phyloP scores from a whole-genome alignment of 2,329 filamentous ascomycete genomes.

The Coniochaeta sp. region DNA sequence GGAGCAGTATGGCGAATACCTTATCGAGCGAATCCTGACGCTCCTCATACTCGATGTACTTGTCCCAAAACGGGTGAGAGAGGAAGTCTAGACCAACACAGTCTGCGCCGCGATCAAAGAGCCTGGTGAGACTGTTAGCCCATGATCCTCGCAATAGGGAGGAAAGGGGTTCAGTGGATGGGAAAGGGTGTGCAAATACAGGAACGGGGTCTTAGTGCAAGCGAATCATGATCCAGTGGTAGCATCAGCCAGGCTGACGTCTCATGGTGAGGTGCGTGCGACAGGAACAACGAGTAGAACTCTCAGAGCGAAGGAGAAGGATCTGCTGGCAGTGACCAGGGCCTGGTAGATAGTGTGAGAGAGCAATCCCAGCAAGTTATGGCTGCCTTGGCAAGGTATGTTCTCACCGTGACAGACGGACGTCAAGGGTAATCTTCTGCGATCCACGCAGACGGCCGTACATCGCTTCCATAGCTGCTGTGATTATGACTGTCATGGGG shows the following conservation, averaged over 20 bases:
- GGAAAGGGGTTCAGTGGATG: constrained; percentile 19
- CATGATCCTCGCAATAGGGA: constrained; percentile 9
- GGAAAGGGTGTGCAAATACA: constrained; percentile 55
- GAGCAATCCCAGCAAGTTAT: constrained; percentile 48
- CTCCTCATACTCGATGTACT: constrained; percentile 96
- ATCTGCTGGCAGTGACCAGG: constrained; percentile 37
- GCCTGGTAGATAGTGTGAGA: constrained; percentile 61
- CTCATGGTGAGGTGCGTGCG: constrained; percentile 20
- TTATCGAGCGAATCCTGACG: constrained; percentile 76
- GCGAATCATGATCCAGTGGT: constrained; percentile 43
- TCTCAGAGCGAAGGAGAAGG: constrained; percentile 27
- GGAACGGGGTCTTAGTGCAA: constrained; percentile 45
- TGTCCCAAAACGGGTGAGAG: constrained; percentile 96
- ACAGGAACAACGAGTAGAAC: constrained; percentile 21
- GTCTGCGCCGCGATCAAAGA: constrained; percentile 84
- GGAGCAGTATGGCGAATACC: constrained; percentile 75
- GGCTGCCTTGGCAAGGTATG: constrained; percentile 42
- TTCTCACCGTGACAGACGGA: constrained; percentile 57
- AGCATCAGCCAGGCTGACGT: constrained; percentile 28
- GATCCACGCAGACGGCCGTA: constrained; percentile 29
- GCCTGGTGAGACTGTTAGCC: constrained; percentile 47
- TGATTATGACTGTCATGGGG: constrained; percentile 38
- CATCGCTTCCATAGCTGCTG: constrained; percentile 29
- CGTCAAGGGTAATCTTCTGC: constrained; percentile 14
- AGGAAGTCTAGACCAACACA: constrained; percentile 89